phyloP scores from a whole-genome alignment of 805 yeast genomes.

The Candida railenensis region DNA sequence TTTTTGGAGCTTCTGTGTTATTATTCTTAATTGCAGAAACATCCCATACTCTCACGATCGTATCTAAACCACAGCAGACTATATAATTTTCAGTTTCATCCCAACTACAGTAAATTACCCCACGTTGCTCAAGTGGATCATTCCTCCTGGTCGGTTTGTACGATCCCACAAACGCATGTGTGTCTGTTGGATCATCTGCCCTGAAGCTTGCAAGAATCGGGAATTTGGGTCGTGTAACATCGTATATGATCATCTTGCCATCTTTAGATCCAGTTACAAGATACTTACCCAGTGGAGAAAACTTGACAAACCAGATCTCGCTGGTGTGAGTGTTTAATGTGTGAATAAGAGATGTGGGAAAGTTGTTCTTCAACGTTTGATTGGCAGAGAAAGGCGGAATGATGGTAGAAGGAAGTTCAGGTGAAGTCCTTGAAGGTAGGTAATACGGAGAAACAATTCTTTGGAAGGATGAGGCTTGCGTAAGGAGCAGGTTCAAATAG shows the following conservation, averaged over 20 bases:
- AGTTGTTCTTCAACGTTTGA: conserved; percentile 19
- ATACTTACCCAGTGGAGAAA: conserved; percentile 73
- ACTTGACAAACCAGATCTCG: conserved; percentile 83
- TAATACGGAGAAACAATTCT: conserved; percentile 24
- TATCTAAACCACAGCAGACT: conserved; percentile 73
- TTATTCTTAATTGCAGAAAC: conserved; percentile 30
- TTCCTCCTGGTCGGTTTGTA: conserved; percentile 25
- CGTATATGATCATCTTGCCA: conserved; percentile 61
- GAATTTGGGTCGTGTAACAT: conserved; percentile 34
- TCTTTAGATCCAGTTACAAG: conserved; percentile 80
- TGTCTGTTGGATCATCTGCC: conserved; percentile 23
- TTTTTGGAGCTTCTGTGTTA: conserved; percentile 12
- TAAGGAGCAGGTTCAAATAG: conserved; percentile 13
- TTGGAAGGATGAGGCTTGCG: conserved; percentile 19
- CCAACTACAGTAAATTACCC: conserved; percentile 71
- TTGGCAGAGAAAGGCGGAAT: conserved; percentile 14
- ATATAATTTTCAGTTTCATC: conserved; percentile 67
- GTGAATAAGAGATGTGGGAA: conserved; percentile 50
- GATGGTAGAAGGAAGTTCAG: conserved; percentile 3
- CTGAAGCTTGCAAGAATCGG: conserved; percentile 21
- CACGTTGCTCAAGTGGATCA: conserved; percentile 29
- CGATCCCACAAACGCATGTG: conserved; percentile 26
- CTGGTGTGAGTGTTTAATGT: conserved; percentile 54
- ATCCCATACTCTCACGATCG: conserved; percentile 69
- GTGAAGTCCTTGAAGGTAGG: conserved; percentile 25